Conservation (phyloP, 345 rosid genomes). For the Hypericum androsaemum region DNA sequence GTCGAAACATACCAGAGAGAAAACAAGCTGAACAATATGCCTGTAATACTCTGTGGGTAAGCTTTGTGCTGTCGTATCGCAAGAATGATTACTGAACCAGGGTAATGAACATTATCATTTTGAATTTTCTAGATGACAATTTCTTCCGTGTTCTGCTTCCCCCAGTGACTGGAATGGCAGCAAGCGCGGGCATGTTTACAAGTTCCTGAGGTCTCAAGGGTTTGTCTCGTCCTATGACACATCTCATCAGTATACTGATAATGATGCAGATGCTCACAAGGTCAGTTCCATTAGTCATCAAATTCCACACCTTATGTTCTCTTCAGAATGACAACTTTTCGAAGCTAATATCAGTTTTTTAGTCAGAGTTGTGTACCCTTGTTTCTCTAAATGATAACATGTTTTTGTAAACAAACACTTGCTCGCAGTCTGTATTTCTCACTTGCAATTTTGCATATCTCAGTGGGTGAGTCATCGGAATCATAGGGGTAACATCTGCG, state of each 20-base stretch:
- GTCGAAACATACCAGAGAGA: conserved; percentile 68
- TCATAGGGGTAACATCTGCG: conserved; percentile 94
- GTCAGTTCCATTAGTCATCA: conserved; percentile 22
- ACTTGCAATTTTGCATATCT: conserved; percentile 15
- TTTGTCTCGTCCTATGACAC: conserved; percentile 84
- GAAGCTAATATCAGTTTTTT: too few species aligned
- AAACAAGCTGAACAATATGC: conserved; percentile 44
- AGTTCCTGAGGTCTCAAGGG: conserved; percentile 88
- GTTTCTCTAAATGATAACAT: neutral
- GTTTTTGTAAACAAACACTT: neutral
- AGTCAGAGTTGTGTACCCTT: too few species aligned
- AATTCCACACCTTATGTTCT: neutral
- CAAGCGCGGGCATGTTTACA: conserved; percentile 94
- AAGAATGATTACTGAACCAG: neutral
- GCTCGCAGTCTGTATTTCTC: conserved; percentile 7
- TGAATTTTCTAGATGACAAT: too few species aligned
- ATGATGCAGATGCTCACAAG: conserved; percentile 82
- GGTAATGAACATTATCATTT: neutral
- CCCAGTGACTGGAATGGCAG: conserved; percentile 97
- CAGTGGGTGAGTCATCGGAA: conserved; percentile 98
- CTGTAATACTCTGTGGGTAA: conserved; percentile 84
- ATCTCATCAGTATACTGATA: conserved; percentile 74
- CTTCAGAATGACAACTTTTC: neutral
- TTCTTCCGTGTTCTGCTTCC: neutral
- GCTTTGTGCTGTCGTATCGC: conserved; percentile 1